Percentiles rank a stretch among this genome's conserved stretches.
phyloP scores from a whole-genome alignment of 441 rosid genomes.

The Macaranga tanarius region DNA sequence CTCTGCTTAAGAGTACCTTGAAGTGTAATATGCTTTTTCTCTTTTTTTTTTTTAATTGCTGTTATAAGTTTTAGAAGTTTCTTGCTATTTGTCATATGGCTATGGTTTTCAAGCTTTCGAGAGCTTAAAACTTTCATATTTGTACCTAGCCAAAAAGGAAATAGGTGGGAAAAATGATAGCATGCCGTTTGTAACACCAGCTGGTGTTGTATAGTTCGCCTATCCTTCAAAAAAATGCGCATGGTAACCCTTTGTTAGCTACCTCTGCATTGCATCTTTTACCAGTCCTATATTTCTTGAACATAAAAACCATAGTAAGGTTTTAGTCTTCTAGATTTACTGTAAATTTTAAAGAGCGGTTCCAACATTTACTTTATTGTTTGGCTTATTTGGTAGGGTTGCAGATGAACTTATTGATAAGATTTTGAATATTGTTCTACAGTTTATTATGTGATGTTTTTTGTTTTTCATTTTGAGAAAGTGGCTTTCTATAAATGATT shows the following conservation, averaged over 20 bases:
- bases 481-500: not conserved
- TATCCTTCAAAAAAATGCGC: not conserved
- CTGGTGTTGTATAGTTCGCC: not conserved
- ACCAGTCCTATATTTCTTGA: no score
- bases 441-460: no score
- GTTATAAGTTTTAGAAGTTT: not conserved
- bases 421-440: no score
- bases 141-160: not conserved
- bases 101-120: not conserved
- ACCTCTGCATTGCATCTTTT: not conserved
- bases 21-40: not conserved
- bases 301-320: no score
- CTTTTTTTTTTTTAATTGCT: not conserved
- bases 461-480: no score
- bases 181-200: not conserved
- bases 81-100: not conserved
- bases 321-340: no score
- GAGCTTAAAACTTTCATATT: not conserved
- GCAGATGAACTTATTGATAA: no score
- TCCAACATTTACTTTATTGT: no score
- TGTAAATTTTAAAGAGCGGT: no score
- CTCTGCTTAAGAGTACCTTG: not conserved
- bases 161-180: not conserved
- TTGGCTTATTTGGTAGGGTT: no score
- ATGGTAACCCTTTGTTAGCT: not conserved